phyloP scores from a whole-genome alignment of 768 basidiomycete genomes.

The Russula sp. region DNA sequence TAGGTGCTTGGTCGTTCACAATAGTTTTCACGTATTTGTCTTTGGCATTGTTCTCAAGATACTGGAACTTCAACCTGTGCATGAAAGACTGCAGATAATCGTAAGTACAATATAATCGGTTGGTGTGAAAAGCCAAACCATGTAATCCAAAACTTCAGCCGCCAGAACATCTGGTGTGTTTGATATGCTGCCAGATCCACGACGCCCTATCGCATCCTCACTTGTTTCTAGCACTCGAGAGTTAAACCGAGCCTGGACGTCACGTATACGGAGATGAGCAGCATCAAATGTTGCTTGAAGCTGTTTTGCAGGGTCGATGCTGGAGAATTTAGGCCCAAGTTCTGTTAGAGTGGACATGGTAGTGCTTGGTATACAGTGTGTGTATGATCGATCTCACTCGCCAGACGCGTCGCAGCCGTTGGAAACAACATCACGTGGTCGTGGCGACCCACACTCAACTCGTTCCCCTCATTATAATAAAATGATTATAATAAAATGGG shows the following conservation, averaged over 20 bases:
- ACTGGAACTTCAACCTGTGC: constrained; percentile 81
- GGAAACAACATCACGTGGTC: constrained; percentile 6
- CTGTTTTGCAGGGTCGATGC: constrained; percentile 9
- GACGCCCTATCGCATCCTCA: constrained; percentile 6
- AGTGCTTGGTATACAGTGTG: too few species aligned
- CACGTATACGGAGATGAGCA: constrained; percentile 17
- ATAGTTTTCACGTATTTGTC: constrained; percentile 83
- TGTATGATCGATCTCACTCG: too few species aligned
- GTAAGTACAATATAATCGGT: neutral
- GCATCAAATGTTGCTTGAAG: constrained; percentile 16
- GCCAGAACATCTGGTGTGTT: constrained; percentile 17
- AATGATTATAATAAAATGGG: too few species aligned
- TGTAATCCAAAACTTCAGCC: constrained; percentile 50
- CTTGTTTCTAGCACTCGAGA: constrained; percentile 7
- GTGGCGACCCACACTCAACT: neutral
- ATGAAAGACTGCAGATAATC: constrained; percentile 49
- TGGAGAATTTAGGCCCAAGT: neutral
- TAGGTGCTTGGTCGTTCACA: constrained; percentile 77
- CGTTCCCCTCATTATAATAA: too few species aligned
- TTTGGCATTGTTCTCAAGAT: constrained; percentile 86
- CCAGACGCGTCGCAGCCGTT: neutral
- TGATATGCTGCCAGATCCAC: constrained; percentile 3
- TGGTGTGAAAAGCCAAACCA: constrained; percentile 36
- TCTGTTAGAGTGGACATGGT: constrained; percentile 9
- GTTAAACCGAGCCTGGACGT: constrained; percentile 20